These are phyloP conservation scores for Lonicera japonica DNA, from an alignment of 129 eudicot species.

Conservation along the genomic window DNA sequence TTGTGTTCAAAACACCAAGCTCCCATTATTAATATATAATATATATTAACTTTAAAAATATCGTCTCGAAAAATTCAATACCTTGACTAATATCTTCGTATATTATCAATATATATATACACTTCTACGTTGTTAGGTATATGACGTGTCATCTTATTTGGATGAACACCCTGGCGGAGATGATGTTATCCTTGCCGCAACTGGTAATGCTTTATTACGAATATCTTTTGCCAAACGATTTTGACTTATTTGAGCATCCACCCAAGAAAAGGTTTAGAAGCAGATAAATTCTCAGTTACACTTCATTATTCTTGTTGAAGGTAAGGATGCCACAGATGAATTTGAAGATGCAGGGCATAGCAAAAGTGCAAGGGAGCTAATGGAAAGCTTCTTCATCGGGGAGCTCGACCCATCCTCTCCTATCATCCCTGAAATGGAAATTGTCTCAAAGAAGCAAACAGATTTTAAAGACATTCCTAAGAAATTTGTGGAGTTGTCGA, in stretches of 20 bases:
- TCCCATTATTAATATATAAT: not conserved
- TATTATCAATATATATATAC: no score
- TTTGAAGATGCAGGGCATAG: slow-evolving; percentile 98
- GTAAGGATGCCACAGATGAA: slow-evolving; percentile 97
- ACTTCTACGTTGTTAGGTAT: slow-evolving; percentile 57
- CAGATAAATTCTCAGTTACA: slow-evolving; percentile 1
- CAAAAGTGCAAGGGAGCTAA: slow-evolving; percentile 68
- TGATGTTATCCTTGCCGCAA: slow-evolving; percentile 62
- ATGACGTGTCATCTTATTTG: slow-evolving; percentile 87
- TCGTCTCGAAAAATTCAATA: not conserved
- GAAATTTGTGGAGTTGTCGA: slow-evolving; percentile 40
- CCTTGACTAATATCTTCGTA: no score
- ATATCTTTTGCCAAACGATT: not conserved
- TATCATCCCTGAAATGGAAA: slow-evolving; percentile 51
- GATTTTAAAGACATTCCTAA: slow-evolving; percentile 15
- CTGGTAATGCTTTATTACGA: slow-evolving; percentile 47
- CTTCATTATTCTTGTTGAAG: slow-evolving; percentile 26
- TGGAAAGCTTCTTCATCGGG: slow-evolving; percentile 75
- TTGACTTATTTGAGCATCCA: not conserved
- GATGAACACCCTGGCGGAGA: slow-evolving; percentile 99
- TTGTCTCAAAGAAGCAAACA: slow-evolving; percentile 33
- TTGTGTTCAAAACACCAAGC: not conserved
- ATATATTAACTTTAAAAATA: no score
- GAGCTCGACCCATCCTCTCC: slow-evolving; percentile 52
- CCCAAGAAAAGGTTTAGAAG: not conserved